Evolutionary conservation across 2,329 filamentous ascomycete genomes (phyloP), one percentile per base, ranked within the genome.

Genomic region (Xylaria sp.): DNA sequence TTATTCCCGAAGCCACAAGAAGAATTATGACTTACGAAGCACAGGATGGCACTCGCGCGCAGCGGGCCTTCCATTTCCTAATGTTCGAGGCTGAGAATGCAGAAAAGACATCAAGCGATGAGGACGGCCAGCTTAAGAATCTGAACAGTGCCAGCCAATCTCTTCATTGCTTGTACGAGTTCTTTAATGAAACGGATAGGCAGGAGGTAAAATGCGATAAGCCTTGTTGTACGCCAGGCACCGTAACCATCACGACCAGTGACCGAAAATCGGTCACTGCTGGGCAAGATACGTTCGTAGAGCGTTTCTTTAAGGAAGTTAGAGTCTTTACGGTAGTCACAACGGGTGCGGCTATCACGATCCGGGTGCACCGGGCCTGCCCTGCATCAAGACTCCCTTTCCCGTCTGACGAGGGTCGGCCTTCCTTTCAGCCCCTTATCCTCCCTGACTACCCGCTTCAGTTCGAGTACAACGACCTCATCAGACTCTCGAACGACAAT

Each of bases 371-470:
- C 54, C 44, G 54, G 54, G 54, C 54, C 19, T 58, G 54, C 27
- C 54, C 23, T 35, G 46, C 54, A 23, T 57, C 54, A 17, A 21
- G 1, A 21, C 43, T 8, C 43, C 43, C 54, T 41, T 57, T 48
- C 25, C 33, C 54, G 11, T 21, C 21, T n/a, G 9, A 27, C 54
- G 43, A 49, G 43, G 54, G 33, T 9, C 35, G 54, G n/a, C 46
- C 55, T 29, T 19, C 55, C 17, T 58, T 53, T 17, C 27, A 19
- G 19, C 8, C 37, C 9, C 4, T 9, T 8, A 52, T 58, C 15
- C 37, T 58, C 10, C 47, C 55, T 15, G 55, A 53, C 29, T 58
- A 58, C 47, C 55, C 55, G 9, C 55, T 58, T 31, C 55, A 46
- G 38, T 58, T 58, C 38, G 47, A 53, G 47, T 38, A 52, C 25